Evolutionary conservation across 148 eudicot species (phyloP).

Genomic region (Silene latifolia): DNA sequence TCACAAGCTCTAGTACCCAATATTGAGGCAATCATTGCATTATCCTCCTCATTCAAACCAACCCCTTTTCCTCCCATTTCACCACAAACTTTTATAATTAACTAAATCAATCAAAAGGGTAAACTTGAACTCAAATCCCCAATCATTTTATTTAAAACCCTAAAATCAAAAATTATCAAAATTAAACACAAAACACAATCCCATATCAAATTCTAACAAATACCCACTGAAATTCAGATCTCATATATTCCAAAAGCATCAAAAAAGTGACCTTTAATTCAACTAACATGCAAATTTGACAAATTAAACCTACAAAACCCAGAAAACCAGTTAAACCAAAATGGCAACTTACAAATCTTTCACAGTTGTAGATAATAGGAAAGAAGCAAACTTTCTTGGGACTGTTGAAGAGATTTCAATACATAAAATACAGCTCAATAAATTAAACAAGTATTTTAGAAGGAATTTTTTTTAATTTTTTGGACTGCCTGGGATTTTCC

Average conservation of each 20-base stretch:
- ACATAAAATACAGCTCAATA: conserved; percentile 2
- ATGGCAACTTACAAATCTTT: not conserved
- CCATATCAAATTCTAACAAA: conserved; percentile 1
- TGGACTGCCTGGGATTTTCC: not conserved
- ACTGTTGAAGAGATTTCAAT: not conserved
- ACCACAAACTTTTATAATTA: conserved; percentile 21
- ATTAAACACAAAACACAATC: not conserved
- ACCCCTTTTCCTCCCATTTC: conserved; percentile 38
- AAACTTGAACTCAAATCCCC: conserved; percentile 15
- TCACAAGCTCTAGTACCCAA: conserved; percentile 73
- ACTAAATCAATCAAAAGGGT: not conserved
- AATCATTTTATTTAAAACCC: not conserved
- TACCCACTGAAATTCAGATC: conserved; percentile 27
- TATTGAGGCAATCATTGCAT: conserved; percentile 66
- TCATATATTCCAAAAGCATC: conserved; percentile 4
- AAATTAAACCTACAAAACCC: not conserved
- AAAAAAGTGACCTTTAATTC: not conserved
- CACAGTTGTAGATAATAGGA: not conserved
- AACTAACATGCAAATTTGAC: not conserved
- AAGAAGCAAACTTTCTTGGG: not conserved
- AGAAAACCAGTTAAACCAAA: conserved; percentile 22
- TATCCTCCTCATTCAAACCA: conserved; percentile 67
- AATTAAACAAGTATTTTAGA: not conserved
- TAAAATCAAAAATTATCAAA: not conserved
- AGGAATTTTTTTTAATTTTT: not conserved